Conservation (phyloP, 306 rosid genomes). For the Pyrus betulifolia region DNA sequence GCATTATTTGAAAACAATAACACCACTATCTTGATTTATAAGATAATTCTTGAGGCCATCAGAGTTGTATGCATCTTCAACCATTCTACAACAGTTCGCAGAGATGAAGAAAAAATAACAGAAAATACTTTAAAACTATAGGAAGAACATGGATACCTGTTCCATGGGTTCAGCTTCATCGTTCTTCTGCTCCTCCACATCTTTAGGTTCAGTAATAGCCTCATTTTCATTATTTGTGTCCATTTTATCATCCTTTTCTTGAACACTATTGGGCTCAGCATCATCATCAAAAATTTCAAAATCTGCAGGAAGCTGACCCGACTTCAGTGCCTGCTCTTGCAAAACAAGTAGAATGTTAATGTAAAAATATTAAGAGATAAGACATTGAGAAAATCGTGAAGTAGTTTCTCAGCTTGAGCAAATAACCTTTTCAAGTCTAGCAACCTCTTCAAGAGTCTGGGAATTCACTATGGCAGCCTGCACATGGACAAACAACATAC, state of each 20-base stretch:
- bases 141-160: conserved; percentile 37
- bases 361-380: neutral
- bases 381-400: neutral
- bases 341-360: conserved; percentile 4
- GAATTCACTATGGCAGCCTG: conserved; percentile 99
- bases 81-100: neutral
- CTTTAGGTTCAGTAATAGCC: conserved; percentile 34
- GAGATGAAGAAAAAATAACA: neutral
- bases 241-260: conserved; percentile 30
- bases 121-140: neutral
- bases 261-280: conserved; percentile 19
- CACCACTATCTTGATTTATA: neutral
- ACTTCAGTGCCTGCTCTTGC: conserved; percentile 69
- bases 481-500: conserved; percentile 4
- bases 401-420: neutral
- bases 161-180: conserved; percentile 62
- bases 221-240: conserved; percentile 17
- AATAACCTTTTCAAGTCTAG: conserved; percentile 93
- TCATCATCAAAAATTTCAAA: conserved; percentile 43
- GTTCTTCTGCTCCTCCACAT: conserved; percentile 33
- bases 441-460: conserved; percentile 97
- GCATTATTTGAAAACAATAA: neutral
- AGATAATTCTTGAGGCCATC: neutral
- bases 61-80: neutral
- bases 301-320: conserved; percentile 87